Evolutionary conservation across 768 basidiomycete species (phyloP).

Genomic region (Suillus cothurnatus): DNA sequence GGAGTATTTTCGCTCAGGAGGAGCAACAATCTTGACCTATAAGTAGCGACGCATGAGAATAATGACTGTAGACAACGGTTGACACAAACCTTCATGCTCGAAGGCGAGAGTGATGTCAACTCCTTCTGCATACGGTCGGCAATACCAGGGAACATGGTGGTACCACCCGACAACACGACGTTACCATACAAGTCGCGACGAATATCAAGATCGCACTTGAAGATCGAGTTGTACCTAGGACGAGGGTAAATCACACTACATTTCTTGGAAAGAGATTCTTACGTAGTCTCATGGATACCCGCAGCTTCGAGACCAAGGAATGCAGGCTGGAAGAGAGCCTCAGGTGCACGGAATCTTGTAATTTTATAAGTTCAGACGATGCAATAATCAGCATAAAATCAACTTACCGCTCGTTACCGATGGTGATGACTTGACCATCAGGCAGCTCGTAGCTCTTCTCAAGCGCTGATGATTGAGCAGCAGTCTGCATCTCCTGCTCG

Average conservation of each 20-base stretch:
- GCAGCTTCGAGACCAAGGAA: slow-evolving; percentile 74
- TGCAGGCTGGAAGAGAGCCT: slow-evolving; percentile 61
- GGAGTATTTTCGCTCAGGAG: slow-evolving; percentile 93
- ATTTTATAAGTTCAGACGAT: background rate
- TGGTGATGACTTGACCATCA: slow-evolving; percentile 91
- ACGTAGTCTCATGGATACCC: slow-evolving; percentile 82
- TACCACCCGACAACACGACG: slow-evolving; percentile 69
- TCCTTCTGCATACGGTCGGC: slow-evolving; percentile 97
- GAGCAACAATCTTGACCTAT: slow-evolving; percentile 88
- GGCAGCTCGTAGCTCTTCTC: slow-evolving; percentile 96
- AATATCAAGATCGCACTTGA: slow-evolving; percentile 71
- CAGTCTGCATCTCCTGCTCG: slow-evolving; percentile 90
- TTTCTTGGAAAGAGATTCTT: slow-evolving; percentile 11
- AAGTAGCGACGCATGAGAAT: slow-evolving; percentile 6
- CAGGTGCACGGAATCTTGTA: slow-evolving; percentile 54
- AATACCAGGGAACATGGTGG: slow-evolving; percentile 96
- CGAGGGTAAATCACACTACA: slow-evolving; percentile 1
- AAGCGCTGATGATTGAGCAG: slow-evolving; percentile 83
- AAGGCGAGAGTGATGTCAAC: slow-evolving; percentile 74
- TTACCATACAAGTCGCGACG: slow-evolving; percentile 38
- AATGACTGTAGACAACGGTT: background rate
- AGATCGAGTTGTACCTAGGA: slow-evolving; percentile 57
- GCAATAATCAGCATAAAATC: background rate
- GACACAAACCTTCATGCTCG: slow-evolving; percentile 77
- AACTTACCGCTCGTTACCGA: slow-evolving; percentile 62